Evolutionary conservation across 495 filamentous ascomycete genomes (phyloP), one percentile per base, ranked within the genome.

Genomic region (Xylaria acuta): DNA sequence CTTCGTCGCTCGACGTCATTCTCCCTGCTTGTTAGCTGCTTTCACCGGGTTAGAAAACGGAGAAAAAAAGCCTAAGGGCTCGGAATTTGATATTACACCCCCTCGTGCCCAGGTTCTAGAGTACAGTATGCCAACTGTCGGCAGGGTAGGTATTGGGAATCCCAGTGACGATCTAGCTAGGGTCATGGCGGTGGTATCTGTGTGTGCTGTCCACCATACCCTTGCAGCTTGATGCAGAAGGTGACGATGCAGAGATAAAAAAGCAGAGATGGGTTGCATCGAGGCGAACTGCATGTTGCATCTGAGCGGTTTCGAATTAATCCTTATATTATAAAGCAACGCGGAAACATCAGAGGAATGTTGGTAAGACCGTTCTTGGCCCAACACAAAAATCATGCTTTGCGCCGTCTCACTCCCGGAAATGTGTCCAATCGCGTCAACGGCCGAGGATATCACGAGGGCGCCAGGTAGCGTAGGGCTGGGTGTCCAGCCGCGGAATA

Each of bases 381-480:
- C 20, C 8, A 9, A 38, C 18, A 30, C 2, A 56, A 12, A n/a
- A 36, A 3, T n/a, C 43, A 22, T 66, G 38, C n/a, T 12, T 66
- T 38, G 30, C 36, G n/a, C 32, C 32, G 9, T 18, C 65, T 43
- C 49, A 56, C 65, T 32, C n/a, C 34, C 36, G n/a, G n/a, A 3
- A 20, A 2, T 20, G 43, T 41, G 47, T 43, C 65, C 65, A 67
- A 67, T 67, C 6, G 36, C 65, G 22, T 67, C 49, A 32, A 6
- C 49, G n/a, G 65, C 30, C 12, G 49, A 41, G 18, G 65, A 7
- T 36, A 67, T 67, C 65, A 67, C 65, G 49, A 66, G 64, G 64
- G 27, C 16, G 20, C 4, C 32, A 27, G 30, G 32, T 59, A 36
- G 30, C 56, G 47, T 53, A 38, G n/a, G 58, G 36, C 59, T 62